Base-by-base conservation (phyloP, 257 asterid species). In the Nyctanthes arbortristis region DNA sequence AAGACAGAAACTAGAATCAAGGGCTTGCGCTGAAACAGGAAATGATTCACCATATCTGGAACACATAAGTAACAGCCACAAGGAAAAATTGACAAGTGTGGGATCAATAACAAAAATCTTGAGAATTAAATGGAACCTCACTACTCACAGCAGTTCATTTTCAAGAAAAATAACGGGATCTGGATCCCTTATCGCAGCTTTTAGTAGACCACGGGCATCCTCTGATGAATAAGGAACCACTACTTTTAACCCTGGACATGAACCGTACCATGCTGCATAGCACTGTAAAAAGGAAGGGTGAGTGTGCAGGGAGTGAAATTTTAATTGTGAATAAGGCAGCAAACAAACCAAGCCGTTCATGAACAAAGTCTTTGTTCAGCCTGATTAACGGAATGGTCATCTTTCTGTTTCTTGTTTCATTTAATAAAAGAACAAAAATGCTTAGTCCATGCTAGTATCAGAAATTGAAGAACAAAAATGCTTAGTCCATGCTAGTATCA, bases 91-190 rank as follows among this genome's bases (percentile, higher is more conserved):
- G 13, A 37, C n/a, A 37, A 14, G 45, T 9, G 45, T 37, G 10
- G 10, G 45, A 37, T 37, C 13, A n/a, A 37, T 37, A 12, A 45
- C 54, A 69, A 61, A 18, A 59, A 8, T 61, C 54, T 24, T 29
- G 16, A 47, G 25, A 59, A 34, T 57, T 7, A 39, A 24, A 32
- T 29, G 5, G 13, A 47, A 36, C 54, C 9, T n/a, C 18, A 39
- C 18, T 39, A 73, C 79, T 73, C 61, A 78, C 87, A 82, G 37
- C 74, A 82, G 76, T 52, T 82, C 84, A 67, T 82, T 82, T 77
- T 82, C 87, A 78, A 82, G 84, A 27, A 78, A 82, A 70, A 82
- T 75, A 66, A 82, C 84, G 20, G 84, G 84, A 73, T 82, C 87
- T 18, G 84, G 87, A 60, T 82, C 87, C 73, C 87, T 67, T 9